These are phyloP conservation scores for Aristolochia fimbriata DNA, from an alignment of 164 flowering plant genomes.

Conservation along the genomic window DNA sequence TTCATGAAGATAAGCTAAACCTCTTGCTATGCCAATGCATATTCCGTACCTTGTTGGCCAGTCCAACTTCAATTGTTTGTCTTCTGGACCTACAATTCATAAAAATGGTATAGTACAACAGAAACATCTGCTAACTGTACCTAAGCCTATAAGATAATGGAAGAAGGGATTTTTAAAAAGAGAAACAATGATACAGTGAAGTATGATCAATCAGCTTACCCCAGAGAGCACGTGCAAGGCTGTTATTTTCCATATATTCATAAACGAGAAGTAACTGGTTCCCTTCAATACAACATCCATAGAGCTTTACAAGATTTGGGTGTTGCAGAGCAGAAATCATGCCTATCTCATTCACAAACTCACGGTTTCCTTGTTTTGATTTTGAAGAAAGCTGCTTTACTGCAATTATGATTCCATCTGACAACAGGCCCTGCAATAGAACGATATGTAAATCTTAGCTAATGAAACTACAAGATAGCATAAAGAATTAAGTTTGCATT, in stretches of 20 bases:
- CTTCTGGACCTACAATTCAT: conserved; percentile 24
- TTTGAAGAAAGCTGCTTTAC: conserved; percentile 57
- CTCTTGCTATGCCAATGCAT: conserved; percentile 58
- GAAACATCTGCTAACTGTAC: no score
- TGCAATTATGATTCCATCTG: conserved; percentile 48
- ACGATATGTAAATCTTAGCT: no score
- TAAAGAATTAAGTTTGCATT: no score
- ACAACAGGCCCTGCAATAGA: conserved; percentile 13
- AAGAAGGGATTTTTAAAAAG: no score
- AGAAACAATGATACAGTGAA: not conserved
- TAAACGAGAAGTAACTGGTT: conserved; percentile 41
- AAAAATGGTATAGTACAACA: no score
- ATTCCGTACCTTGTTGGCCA: conserved; percentile 56
- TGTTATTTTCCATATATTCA: conserved; percentile 52
- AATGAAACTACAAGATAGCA: not conserved
- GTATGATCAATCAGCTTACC: conserved; percentile 16
- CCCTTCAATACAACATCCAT: conserved; percentile 49
- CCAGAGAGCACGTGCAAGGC: conserved; percentile 43
- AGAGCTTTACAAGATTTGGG: conserved; percentile 48
- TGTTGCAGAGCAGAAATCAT: conserved; percentile 55
- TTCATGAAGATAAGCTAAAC: conserved; percentile 60
- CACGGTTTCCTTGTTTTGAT: conserved; percentile 64
- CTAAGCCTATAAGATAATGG: no score
- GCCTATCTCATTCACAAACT: conserved; percentile 57
- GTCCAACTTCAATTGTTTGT: conserved; percentile 23